A percentile compares a stretch with the other conserved stretches of the same genome.
Conservation (phyloP, 2,329 filamentous ascomycete genomes). For the Didymella pinodella region DNA sequence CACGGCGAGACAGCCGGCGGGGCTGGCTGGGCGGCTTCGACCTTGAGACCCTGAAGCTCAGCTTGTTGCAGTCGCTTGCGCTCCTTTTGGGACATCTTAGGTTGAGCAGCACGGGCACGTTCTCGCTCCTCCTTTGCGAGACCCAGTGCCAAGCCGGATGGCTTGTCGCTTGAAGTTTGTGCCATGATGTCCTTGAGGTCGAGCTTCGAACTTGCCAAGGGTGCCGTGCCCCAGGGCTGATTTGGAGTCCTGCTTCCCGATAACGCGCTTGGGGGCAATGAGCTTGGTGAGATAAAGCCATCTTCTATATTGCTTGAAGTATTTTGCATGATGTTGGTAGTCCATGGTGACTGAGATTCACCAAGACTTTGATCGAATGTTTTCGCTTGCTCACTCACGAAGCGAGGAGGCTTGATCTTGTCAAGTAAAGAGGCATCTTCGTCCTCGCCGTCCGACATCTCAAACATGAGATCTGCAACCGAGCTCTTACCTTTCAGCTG, state of each 20-base stretch:
- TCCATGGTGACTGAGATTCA: constrained; percentile 39
- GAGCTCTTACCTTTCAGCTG: constrained; percentile 73
- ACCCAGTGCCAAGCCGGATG: constrained; percentile 62
- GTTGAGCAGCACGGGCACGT: constrained; percentile 48
- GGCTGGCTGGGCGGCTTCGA: constrained; percentile 40
- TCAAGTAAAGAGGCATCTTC: constrained; percentile 22
- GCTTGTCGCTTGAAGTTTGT: constrained; percentile 61
- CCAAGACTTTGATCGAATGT: constrained; percentile 25
- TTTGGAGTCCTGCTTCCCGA: constrained; percentile 41
- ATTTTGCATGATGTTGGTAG: constrained; percentile 26
- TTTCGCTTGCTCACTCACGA: constrained; percentile 24
- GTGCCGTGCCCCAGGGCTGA: constrained; percentile 62
- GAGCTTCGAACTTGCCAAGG: constrained; percentile 68
- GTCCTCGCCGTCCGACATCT: constrained; percentile 83
- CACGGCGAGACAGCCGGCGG: constrained; percentile 47
- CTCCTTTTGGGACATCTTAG: constrained; percentile 89
- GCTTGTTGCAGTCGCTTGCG: constrained; percentile 68
- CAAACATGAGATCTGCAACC: constrained; percentile 82
- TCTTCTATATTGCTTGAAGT: constrained; percentile 6
- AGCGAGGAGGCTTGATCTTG: constrained; percentile 37
- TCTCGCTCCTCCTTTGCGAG: constrained; percentile 56
- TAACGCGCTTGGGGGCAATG: constrained; percentile 30
- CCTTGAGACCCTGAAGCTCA: constrained; percentile 44
- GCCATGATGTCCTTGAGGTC: constrained; percentile 81
- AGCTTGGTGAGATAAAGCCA: constrained; percentile 31